phyloP scores from a whole-genome alignment of 2,329 filamentous ascomycete species.

The Nemania sp. region DNA sequence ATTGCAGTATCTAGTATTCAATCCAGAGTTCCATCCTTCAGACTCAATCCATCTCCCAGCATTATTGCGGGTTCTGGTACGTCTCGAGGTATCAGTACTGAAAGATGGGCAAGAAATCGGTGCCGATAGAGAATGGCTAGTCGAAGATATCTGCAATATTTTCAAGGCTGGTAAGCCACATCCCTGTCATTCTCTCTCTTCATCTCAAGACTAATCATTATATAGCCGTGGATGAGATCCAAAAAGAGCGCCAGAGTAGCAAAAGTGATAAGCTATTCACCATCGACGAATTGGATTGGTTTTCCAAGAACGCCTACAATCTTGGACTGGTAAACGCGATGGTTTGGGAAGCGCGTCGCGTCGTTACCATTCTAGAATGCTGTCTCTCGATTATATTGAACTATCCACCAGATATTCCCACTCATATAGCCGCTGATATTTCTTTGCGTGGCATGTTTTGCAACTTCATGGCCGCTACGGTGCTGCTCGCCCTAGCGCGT shows the following conservation, averaged over 20 bases:
- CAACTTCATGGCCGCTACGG: constrained; percentile 72
- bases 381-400: constrained; percentile 65
- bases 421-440: constrained; percentile 60
- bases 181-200: constrained; percentile 9
- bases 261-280: constrained; percentile 66
- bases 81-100: constrained; percentile 60
- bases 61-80: constrained; percentile 71
- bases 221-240: constrained; percentile 57
- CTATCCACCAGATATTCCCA: constrained; percentile 62
- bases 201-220: constrained; percentile 30
- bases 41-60: constrained; percentile 69
- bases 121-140: constrained; percentile 41
- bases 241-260: constrained; percentile 54
- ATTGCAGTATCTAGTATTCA: constrained; percentile 70
- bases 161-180: constrained; percentile 59
- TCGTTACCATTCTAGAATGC: constrained; percentile 67
- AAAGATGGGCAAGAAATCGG: constrained; percentile 47
- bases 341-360: constrained; percentile 63
- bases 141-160: constrained; percentile 65
- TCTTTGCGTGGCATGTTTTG: constrained; percentile 74
- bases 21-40: constrained; percentile 61
- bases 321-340: constrained; percentile 72
- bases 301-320: constrained; percentile 85
- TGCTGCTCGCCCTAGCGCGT: constrained; percentile 64
- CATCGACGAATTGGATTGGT: constrained; percentile 80